Evolutionary conservation across 129 eudicot genomes (phyloP).

Genomic region (Flaveria brownii): DNA sequence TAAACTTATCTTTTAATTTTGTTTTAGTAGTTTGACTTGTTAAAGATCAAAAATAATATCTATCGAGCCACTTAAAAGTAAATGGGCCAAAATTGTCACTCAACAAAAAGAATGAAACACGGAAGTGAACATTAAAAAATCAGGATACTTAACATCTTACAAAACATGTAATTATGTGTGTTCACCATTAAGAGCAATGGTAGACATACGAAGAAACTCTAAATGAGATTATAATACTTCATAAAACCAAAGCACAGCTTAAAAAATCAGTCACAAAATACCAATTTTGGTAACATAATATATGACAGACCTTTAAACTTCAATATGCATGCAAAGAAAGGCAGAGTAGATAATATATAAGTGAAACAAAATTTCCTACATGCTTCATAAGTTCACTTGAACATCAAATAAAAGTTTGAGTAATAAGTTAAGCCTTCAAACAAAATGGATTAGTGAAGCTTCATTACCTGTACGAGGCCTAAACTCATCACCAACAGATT

Average conservation of each 20-base stretch:
- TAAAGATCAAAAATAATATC: not conserved
- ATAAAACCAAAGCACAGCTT: not conserved
- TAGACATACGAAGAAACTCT: not conserved
- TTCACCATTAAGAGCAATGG: not conserved
- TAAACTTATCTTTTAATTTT: not conserved
- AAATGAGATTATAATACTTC: not conserved
- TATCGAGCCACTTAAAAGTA: not conserved
- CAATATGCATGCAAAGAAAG: not conserved
- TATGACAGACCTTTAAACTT: not conserved
- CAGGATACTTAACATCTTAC: not conserved
- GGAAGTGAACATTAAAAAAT: not conserved
- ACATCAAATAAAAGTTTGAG: not conserved
- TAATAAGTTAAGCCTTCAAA: not conserved
- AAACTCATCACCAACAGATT: conserved; percentile 23
- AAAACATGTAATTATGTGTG: not conserved
- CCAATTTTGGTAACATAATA: not conserved
- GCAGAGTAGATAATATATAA: not conserved
- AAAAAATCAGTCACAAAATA: not conserved
- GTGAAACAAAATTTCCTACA: not conserved
- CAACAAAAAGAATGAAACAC: not conserved
- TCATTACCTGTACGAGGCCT: conserved; percentile 41
- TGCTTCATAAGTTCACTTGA: not conserved
- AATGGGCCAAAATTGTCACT: not conserved
- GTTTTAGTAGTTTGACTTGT: not conserved
- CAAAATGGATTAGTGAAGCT: not conserved